phyloP scores from a whole-genome alignment of 352 stramenopile species.

The Phytophthora sojae region DNA sequence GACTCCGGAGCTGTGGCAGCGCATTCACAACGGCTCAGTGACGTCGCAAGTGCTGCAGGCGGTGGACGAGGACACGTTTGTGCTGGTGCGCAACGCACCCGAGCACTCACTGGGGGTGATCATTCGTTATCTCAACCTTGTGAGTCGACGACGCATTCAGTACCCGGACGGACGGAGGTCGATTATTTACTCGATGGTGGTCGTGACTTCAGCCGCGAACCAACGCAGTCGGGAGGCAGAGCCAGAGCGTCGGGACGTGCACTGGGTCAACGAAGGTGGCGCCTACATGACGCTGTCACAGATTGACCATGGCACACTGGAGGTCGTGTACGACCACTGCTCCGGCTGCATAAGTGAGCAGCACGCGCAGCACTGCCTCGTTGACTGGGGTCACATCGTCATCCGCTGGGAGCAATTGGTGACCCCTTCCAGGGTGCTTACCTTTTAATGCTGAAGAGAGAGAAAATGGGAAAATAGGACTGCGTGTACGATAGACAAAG shows the following conservation, averaged over 20 bases:
- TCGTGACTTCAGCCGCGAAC: constrained; percentile 45
- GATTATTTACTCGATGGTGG: constrained; percentile 38
- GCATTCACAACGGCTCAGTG: constrained; percentile 34
- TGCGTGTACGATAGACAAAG: constrained; percentile 25
- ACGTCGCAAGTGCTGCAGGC: constrained; percentile 43
- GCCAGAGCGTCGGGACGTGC: constrained; percentile 17
- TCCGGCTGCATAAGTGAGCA: constrained; percentile 50
- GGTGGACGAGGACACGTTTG: constrained; percentile 38
- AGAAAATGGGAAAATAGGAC: neutral
- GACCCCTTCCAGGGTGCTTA: constrained; percentile 52
- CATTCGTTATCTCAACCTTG: constrained; percentile 48
- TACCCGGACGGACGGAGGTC: constrained; percentile 26
- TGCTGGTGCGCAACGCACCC: constrained; percentile 38
- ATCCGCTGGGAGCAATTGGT: constrained; percentile 71
- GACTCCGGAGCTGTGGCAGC: constrained; percentile 35
- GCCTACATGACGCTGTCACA: constrained; percentile 46
- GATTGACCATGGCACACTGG: constrained; percentile 38
- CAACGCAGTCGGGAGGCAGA: constrained; percentile 43
- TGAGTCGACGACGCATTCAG: constrained; percentile 26
- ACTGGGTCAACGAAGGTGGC: constrained; percentile 49
- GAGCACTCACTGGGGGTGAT: constrained; percentile 22
- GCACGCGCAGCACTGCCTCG: constrained; percentile 57
- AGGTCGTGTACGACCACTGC: constrained; percentile 54
- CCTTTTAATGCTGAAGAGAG: constrained; percentile 10
- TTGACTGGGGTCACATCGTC: constrained; percentile 62